Conservation (phyloP, 352 stramenopile genomes). For the Blastocystis hominis region DNA sequence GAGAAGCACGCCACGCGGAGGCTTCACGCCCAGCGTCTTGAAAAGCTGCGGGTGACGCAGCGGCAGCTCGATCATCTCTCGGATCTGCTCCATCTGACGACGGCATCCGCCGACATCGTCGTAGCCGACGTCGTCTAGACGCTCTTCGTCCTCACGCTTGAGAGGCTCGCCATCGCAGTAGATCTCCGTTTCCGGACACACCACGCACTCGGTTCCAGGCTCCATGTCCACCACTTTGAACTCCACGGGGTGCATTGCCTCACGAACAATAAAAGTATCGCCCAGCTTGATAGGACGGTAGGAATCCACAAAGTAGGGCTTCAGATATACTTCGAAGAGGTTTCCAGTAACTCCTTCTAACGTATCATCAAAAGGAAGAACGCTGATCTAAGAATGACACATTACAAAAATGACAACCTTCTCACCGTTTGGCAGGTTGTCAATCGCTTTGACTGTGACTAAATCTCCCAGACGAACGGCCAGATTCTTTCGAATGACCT, state of each 20-base stretch:
- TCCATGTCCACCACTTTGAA: conserved; percentile 99
- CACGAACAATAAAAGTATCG: conserved; percentile 92
- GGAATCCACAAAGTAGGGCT: conserved; percentile 98
- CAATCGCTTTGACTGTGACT: conserved; percentile 79
- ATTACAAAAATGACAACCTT: not conserved
- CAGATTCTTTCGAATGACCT: conserved; percentile 94
- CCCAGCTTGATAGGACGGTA: conserved; percentile 94
- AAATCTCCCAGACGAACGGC: conserved; percentile 91
- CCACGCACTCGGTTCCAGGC: conserved; percentile 90
- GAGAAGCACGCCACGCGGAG: conserved; percentile 92
- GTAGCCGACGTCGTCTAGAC: conserved; percentile 95
- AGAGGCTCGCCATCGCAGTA: conserved; percentile 96
- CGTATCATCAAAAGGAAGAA: conserved; percentile 95
- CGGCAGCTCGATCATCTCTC: conserved; percentile 98
- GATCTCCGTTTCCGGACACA: conserved; percentile 96
- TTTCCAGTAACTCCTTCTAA: conserved; percentile 99
- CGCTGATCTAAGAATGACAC: conserved; percentile 59
- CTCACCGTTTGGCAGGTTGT: conserved; percentile 52
- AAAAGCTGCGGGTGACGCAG: conserved; percentile 92
- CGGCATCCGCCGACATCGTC: conserved; percentile 95
- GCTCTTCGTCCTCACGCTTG: conserved; percentile 94
- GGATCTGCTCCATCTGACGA: conserved; percentile 96
- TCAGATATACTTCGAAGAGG: conserved; percentile 98
- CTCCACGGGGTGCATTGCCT: conserved; percentile 97
- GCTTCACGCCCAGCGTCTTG: conserved; percentile 96